Base-by-base conservation (phyloP, 305 asterid genomes). In the Solanum hybrid region DNA sequence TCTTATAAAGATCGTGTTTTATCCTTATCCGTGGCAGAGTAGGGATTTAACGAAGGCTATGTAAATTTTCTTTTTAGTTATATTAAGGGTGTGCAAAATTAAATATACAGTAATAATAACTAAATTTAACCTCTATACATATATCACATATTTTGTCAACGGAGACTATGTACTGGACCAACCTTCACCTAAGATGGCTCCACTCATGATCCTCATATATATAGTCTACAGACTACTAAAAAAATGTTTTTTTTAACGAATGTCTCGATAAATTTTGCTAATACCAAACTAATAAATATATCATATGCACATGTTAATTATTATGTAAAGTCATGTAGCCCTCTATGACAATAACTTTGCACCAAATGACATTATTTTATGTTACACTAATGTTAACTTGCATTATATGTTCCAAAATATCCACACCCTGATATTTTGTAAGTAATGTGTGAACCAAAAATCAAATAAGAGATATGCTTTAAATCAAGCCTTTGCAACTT, bases 121-220 rank as follows among this genome's bases (percentile, higher is more conserved):
- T 42, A 42, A 42, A 42, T 42, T 42, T 42, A 40, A 42, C 56
- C 17, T 42, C 6, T 42, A 4, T 42, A 40, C 14, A 38, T 40
- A 42, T 42, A 45, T 4, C 22, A 45, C 7, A 45, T 14, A 45
- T 0, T 14, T 14, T 45, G 0, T 45, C 22, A 14, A 45, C 3
- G 0, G 0, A 45, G 7, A 13, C 7, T 45, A 14, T 14, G 22
- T 13, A 0, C 7, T 0, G 4, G 0, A 45, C 19, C 60, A 45
- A 14, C 19, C 22, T 45, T 45, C 8, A 4, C 64, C 64, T 45
- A 14, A 45, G 3, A 14, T 45, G 22, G 0, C 64, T 45, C 64
- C 64, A 5, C 60, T 2, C 60, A 45, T 14, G 19, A 45, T 45
- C 60, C 5, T 27, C 5, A 17, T 73, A 29, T 29, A 22, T 29